Base-by-base conservation (phyloP, 2,329 filamentous ascomycete genomes). In the Magnaporthiopsis rhizophila region DNA sequence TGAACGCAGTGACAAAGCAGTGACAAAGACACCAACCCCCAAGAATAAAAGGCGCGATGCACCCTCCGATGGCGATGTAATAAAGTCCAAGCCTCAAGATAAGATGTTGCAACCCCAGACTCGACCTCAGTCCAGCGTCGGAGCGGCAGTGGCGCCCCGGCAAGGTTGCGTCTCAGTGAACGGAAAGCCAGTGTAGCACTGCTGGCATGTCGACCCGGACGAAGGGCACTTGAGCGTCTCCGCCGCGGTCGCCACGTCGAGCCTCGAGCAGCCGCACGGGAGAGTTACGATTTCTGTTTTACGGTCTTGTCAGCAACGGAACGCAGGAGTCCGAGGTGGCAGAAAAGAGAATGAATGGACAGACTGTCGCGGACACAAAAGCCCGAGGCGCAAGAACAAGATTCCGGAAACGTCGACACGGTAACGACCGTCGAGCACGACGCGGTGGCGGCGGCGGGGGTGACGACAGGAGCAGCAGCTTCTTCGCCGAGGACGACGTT, bases 281-380 rank as follows among this genome's bases (percentile, higher is more conserved):
- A 61, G 53, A 24, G 66, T 67, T 3, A 67, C 59, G 26, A 67
- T 61, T 26, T 65, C 66, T 67, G 45, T 8, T 30, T 12, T 12
- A 24, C n/a, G 4, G 1, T 5, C 26, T n/a, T n/a, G 18, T 50
- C 8, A 50, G 38, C 15, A 21, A 21, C 7, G 50, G n/a, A n/a
- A n/a, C n/a, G n/a, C n/a, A n/a, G n/a, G n/a, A n/a, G n/a, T n/a
- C n/a, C n/a, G n/a, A n/a, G n/a, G n/a, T n/a, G n/a, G n/a, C n/a
- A n/a, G n/a, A n/a, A n/a, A 57, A 18, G 3, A 21, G 8, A 9
- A 21, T 7, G 15, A 1, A 13, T 18, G 32, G 5, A 64, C 66
- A 28, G 56, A 67, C 66, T 62, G 28, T 67, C 66, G 7, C 64
- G 32, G 15, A 67, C 64, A 45, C 66, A 66, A 53, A 64, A 64